These are phyloP conservation scores for Hymenoscyphus linearis DNA, from an alignment of 2,329 filamentous ascomycete species.

Conservation along the genomic window DNA sequence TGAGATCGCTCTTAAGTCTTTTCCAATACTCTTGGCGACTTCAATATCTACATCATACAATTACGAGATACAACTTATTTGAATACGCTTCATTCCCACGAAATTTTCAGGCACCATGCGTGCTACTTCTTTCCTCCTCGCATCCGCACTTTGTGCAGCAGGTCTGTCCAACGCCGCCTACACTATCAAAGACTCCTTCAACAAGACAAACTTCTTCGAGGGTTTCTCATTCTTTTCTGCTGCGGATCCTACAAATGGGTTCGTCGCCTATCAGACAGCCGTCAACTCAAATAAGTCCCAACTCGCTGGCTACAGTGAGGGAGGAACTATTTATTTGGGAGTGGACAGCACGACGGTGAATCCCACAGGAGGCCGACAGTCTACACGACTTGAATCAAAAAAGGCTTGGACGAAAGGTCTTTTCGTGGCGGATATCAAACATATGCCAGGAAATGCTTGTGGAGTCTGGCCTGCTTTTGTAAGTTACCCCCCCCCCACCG, in stretches of 20 bases:
- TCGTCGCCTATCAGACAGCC: slow-evolving; percentile 62
- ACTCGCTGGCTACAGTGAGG: slow-evolving; percentile 39
- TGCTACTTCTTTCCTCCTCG: slow-evolving; percentile 18
- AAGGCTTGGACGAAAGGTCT: slow-evolving; percentile 50
- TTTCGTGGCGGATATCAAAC: slow-evolving; percentile 51
- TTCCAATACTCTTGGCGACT: background rate
- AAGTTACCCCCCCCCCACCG: background rate
- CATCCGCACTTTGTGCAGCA: slow-evolving; percentile 27
- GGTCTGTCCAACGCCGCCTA: slow-evolving; percentile 33
- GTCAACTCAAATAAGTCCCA: slow-evolving; percentile 50
- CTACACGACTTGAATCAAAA: slow-evolving; percentile 59
- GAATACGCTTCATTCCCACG: background rate
- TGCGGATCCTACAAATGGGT: slow-evolving; percentile 68
- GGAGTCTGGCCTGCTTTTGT: slow-evolving; percentile 55
- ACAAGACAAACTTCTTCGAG: slow-evolving; percentile 39
- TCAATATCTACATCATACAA: background rate
- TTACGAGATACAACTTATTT: background rate
- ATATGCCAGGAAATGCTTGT: slow-evolving; percentile 54
- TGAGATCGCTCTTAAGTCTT: no score
- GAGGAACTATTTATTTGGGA: slow-evolving; percentile 57
- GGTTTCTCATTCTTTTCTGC: slow-evolving; percentile 51
- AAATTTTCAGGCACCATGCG: background rate
- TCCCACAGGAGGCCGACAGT: slow-evolving; percentile 56
- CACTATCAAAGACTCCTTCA: slow-evolving; percentile 39
- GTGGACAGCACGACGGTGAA: slow-evolving; percentile 57